Conservation (phyloP, 768 basidiomycete genomes). For the Brasilioporus rufonigricans region DNA sequence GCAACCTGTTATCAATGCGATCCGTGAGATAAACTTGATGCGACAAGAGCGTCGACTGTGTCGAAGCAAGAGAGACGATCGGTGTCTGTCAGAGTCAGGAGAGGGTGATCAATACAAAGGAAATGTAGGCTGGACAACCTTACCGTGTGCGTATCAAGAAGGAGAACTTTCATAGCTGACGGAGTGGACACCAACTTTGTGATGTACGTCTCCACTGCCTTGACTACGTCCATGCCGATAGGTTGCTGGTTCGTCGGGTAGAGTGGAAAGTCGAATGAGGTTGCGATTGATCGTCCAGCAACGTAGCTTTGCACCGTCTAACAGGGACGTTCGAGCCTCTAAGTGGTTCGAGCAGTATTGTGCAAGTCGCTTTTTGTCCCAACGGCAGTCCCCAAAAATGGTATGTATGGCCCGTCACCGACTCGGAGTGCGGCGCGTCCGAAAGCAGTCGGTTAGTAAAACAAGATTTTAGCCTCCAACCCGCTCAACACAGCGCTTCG, state of each 20-base stretch:
- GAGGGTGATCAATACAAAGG: neutral
- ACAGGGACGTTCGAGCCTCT: too few relatives aligned
- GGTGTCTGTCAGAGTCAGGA: constrained; percentile 63
- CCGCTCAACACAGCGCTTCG: too few relatives aligned
- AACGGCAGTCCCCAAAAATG: neutral
- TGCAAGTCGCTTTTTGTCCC: too few relatives aligned
- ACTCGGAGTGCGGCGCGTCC: too few relatives aligned
- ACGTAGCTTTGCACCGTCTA: too few relatives aligned
- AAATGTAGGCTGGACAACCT: constrained; percentile 20
- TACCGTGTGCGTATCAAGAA: constrained; percentile 94
- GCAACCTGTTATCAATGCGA: constrained; percentile 89
- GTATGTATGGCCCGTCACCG: neutral
- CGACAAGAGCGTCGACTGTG: constrained; percentile 88
- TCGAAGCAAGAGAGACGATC: constrained; percentile 91
- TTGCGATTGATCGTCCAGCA: too few relatives aligned
- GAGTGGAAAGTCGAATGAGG: too few relatives aligned
- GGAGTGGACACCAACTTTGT: constrained; percentile 84
- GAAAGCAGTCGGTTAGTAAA: neutral
- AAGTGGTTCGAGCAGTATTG: too few relatives aligned
- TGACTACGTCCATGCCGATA: constrained; percentile 82
- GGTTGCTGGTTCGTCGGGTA: neutral
- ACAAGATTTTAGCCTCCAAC: neutral
- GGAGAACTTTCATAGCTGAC: constrained; percentile 90
- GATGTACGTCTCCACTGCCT: constrained; percentile 93
- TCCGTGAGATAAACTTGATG: constrained; percentile 99